Conservation (phyloP, 768 basidiomycete genomes). For the Tylopilus cervinicoccineus region DNA sequence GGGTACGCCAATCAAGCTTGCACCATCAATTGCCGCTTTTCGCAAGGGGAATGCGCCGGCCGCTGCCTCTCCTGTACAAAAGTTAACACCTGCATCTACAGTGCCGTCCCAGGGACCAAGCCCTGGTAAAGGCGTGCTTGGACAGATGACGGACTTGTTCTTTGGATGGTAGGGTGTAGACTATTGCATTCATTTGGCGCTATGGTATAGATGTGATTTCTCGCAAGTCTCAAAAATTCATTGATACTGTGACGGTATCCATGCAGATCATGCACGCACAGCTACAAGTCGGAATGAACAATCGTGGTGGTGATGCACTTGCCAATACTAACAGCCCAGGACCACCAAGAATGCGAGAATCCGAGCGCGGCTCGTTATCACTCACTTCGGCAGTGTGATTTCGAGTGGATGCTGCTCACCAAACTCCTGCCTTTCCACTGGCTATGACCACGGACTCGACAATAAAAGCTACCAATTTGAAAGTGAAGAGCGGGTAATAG, state of each 20-base stretch:
- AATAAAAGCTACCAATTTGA: constrained; percentile 46
- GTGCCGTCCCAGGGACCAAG: constrained; percentile 24
- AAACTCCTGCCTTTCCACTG: not conserved
- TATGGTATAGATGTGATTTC: not conserved
- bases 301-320: too few species aligned
- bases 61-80: constrained; percentile 21
- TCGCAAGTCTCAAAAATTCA: not conserved
- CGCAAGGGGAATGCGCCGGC: constrained; percentile 40
- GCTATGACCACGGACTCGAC: not conserved
- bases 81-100: constrained; percentile 11
- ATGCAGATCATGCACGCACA: too few species aligned
- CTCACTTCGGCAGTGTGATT: not conserved
- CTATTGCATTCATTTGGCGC: not conserved
- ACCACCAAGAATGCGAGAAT: too few species aligned
- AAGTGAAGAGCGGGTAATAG: constrained; percentile 47
- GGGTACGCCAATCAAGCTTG: constrained; percentile 69
- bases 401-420: not conserved
- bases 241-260: not conserved
- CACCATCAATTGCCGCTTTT: constrained; percentile 71
- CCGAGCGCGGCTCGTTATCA: not conserved
- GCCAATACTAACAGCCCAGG: too few species aligned
- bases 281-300: too few species aligned
- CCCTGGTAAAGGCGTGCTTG: constrained; percentile 57
- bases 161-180: constrained; percentile 64
- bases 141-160: constrained; percentile 75